These are phyloP conservation scores for Silene uniflora DNA, from an alignment of 148 eudicot genomes.

Conservation along the genomic window DNA sequence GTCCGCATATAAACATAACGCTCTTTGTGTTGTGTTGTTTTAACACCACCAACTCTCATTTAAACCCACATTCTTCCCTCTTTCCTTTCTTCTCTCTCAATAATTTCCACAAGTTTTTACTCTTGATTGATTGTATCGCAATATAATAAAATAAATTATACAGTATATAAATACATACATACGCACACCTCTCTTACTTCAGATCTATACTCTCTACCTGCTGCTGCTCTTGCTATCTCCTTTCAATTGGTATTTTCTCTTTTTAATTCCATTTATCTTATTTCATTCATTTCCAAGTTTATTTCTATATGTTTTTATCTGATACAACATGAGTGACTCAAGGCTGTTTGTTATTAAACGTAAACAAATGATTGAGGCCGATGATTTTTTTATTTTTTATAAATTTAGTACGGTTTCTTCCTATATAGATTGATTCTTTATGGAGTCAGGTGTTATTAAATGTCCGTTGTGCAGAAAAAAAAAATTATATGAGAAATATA, in stretches of 20 bases:
- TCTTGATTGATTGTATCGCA: background rate
- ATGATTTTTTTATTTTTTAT: too few species aligned
- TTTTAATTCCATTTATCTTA: background rate
- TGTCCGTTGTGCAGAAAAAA: too few species aligned
- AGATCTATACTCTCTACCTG: conserved; percentile 1
- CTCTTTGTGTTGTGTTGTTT: background rate
- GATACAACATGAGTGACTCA: too few species aligned
- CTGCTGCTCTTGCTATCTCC: background rate
- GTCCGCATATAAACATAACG: background rate
- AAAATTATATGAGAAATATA: background rate
- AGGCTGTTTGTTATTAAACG: too few species aligned
- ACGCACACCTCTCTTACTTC: background rate
- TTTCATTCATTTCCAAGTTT: background rate
- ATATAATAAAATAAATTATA: background rate
- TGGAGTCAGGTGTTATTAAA: too few species aligned
- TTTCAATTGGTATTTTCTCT: background rate
- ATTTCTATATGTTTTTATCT: background rate
- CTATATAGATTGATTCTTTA: too few species aligned
- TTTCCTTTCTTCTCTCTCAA: background rate
- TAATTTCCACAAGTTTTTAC: background rate
- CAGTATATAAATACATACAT: background rate
- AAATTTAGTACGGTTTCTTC: too few species aligned
- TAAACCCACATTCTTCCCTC: background rate
- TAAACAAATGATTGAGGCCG: too few species aligned
- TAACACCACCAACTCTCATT: background rate